phyloP scores from a whole-genome alignment of 2,329 filamentous ascomycete species.

The Fusarium sp. region DNA sequence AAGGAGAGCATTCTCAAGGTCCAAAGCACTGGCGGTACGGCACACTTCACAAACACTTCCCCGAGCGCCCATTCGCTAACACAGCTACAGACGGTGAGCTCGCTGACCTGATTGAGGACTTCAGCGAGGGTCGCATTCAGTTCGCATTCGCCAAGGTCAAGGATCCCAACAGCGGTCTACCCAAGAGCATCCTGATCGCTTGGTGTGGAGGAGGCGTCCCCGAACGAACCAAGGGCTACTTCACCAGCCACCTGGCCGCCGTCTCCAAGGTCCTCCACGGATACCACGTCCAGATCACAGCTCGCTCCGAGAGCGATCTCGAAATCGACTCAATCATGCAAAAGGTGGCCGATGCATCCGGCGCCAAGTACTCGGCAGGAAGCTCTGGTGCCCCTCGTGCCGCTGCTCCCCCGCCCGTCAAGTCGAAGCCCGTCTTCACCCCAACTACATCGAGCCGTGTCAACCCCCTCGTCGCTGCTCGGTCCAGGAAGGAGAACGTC shows the following conservation, averaged over 20 bases:
- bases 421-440: constrained; percentile 92
- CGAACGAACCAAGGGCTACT: constrained; percentile 98
- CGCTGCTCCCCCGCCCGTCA: constrained; percentile 74
- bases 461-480: constrained; percentile 76
- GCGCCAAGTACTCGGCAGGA: constrained; percentile 88
- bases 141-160: constrained; percentile 98
- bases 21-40: constrained; percentile 84
- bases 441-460: constrained; percentile 70
- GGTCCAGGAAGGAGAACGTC: constrained; percentile 70
- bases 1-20: constrained; percentile 98
- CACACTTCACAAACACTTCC: not conserved
- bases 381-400: constrained; percentile 65
- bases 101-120: constrained; percentile 90
- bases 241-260: constrained; percentile 90
- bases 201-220: constrained; percentile 99
- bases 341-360: constrained; percentile 94
- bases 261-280: constrained; percentile 94
- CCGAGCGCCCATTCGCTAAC: constrained; percentile 30
- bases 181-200: constrained; percentile 92
- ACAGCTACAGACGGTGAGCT: constrained; percentile 82
- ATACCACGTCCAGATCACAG: constrained; percentile 97
- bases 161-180: constrained; percentile 88
- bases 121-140: constrained; percentile 95
- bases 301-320: constrained; percentile 89
- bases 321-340: constrained; percentile 89